Conservation (phyloP, 306 rosid genomes). For the Pyrus bretschneideri region DNA sequence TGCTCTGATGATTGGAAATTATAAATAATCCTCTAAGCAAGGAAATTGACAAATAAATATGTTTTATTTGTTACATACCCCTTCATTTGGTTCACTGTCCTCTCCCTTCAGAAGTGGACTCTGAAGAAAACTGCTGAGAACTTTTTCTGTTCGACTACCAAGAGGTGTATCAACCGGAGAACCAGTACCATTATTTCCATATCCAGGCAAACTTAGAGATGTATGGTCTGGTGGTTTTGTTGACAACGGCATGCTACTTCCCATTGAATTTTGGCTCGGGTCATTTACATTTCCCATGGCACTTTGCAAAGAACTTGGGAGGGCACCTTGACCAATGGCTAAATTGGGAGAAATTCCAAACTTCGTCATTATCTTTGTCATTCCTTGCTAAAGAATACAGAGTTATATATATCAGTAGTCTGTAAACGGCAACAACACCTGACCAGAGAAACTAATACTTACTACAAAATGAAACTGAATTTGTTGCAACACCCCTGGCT, state of each 20-base stretch:
- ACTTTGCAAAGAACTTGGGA: conserved; percentile 54
- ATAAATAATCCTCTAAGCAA: neutral
- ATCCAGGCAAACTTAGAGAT: conserved; percentile 39
- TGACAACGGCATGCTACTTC: conserved; percentile 40
- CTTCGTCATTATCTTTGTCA: conserved; percentile 68
- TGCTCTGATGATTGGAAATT: neutral
- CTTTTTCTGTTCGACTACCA: conserved; percentile 73
- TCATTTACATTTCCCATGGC: conserved; percentile 31
- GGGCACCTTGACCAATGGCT: conserved; percentile 43
- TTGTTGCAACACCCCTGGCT: conserved; percentile 68
- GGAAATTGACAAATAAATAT: neutral
- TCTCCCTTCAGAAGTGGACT: conserved; percentile 71
- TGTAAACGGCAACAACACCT: conserved; percentile 3
- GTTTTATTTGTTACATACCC: conserved; percentile 38
- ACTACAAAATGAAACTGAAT: conserved; percentile 59
- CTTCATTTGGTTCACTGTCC: conserved; percentile 32
- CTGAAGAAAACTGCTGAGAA: conserved; percentile 61
- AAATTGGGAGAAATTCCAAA: conserved; percentile 49
- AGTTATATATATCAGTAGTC: conserved; percentile 14
- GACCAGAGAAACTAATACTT: conserved; percentile 33
- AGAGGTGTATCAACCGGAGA: conserved; percentile 31
- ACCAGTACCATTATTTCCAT: conserved; percentile 30
- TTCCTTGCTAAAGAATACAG: conserved; percentile 44
- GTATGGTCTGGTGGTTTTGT: conserved; percentile 33
- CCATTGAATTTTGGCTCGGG: conserved; percentile 33